Evolutionary conservation across 2,329 filamentous ascomycete genomes (phyloP).

Genomic region (Xylariaceae sp.): DNA sequence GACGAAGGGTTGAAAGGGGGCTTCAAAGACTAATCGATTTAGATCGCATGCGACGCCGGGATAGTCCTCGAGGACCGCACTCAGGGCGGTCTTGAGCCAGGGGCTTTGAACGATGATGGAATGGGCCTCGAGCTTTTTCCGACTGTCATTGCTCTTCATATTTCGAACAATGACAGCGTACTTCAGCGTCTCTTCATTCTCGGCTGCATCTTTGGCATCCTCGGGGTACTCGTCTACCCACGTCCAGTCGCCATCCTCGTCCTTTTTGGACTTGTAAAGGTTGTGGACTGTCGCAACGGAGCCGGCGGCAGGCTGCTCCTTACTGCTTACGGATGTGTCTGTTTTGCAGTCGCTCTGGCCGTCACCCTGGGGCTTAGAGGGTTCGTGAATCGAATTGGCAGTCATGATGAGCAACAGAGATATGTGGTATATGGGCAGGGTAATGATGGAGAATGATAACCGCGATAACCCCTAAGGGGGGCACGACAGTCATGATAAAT

Average conservation of each 20-base stretch:
- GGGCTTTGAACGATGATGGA: slow-evolving; percentile 62
- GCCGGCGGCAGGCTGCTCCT: slow-evolving; percentile 20
- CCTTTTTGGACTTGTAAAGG: slow-evolving; percentile 38
- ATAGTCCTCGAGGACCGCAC: slow-evolving; percentile 52
- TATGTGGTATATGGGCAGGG: no score
- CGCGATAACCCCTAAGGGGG: no score
- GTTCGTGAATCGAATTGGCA: background rate
- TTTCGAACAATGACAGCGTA: slow-evolving; percentile 59
- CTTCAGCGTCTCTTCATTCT: slow-evolving; percentile 57
- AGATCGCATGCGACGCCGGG: slow-evolving; percentile 56
- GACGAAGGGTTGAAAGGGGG: slow-evolving; percentile 59
- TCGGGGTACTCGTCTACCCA: slow-evolving; percentile 54
- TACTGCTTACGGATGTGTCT: no score
- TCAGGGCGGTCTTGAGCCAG: slow-evolving; percentile 51
- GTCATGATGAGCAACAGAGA: background rate
- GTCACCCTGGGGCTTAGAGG: background rate
- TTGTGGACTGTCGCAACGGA: slow-evolving; percentile 37
- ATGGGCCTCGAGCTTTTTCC: slow-evolving; percentile 56
- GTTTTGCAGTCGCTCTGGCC: background rate
- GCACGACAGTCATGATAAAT: no score
- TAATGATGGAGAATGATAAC: no score
- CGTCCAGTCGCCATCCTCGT: slow-evolving; percentile 40
- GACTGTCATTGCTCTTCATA: slow-evolving; percentile 51
- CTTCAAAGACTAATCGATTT: slow-evolving; percentile 54
- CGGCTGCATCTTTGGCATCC: slow-evolving; percentile 51